Evolutionary conservation across 192 early-diverging fungal genomes (phyloP).

Genomic region (Phlyctochytrium planicorne): DNA sequence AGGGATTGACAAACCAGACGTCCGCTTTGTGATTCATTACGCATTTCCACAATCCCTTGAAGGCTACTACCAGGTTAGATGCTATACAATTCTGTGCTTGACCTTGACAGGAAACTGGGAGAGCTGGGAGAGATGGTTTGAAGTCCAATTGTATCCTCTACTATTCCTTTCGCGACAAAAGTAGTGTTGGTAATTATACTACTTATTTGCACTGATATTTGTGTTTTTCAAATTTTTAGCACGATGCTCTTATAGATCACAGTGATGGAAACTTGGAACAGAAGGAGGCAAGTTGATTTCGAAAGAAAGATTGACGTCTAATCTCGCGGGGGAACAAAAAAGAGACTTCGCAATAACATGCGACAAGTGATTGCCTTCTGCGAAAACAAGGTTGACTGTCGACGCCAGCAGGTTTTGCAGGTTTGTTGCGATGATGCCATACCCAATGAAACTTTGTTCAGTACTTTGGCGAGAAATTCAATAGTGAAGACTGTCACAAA

Average conservation of each 20-base stretch:
- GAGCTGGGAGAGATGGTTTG: conserved; percentile 91
- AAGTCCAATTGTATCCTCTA: conserved; percentile 81
- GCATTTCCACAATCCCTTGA: conserved; percentile 87
- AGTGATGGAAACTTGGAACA: conserved; percentile 79
- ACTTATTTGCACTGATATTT: neutral
- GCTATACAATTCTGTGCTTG: neutral
- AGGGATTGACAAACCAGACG: conserved; percentile 91
- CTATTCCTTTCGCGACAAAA: conserved; percentile 75
- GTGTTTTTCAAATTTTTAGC: conserved; percentile 24
- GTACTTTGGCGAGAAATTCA: conserved; percentile 90
- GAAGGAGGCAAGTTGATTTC: conserved; percentile 63
- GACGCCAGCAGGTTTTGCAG: conserved; percentile 79
- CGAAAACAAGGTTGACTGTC: conserved; percentile 83
- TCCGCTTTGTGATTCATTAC: conserved; percentile 94
- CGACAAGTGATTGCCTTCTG: conserved; percentile 67
- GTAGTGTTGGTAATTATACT: conserved; percentile 32
- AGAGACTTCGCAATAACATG: conserved; percentile 52
- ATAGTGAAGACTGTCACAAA: conserved; percentile 57
- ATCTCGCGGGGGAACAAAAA: conserved; percentile 11
- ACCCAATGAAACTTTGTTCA: conserved; percentile 5
- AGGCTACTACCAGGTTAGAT: conserved; percentile 87
- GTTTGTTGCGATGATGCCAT: conserved; percentile 13
- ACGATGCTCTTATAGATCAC: conserved; percentile 76
- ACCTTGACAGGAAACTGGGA: conserved; percentile 81
- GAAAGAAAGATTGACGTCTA: neutral